phyloP scores from a whole-genome alignment of 2,329 filamentous ascomycete genomes.

The Pestalotiopsis sp. region DNA sequence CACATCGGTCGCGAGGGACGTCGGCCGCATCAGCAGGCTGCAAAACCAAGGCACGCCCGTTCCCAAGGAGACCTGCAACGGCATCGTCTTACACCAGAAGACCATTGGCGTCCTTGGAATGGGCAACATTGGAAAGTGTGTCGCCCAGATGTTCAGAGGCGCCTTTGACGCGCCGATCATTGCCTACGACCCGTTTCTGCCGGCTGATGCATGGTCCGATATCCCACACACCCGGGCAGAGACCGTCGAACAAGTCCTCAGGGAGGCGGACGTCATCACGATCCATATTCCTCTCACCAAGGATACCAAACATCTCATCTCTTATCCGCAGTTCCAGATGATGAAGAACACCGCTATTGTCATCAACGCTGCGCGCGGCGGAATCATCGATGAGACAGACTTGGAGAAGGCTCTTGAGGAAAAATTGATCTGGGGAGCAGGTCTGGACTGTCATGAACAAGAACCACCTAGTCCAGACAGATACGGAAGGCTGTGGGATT shows the following conservation, averaged over 20 bases:
- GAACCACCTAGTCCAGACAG: conserved; percentile 39
- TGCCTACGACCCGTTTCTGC: conserved; percentile 39
- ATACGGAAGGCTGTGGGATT: conserved; percentile 36
- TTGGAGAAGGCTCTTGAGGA: conserved; percentile 34
- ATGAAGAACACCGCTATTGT: conserved; percentile 43
- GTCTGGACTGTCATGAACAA: conserved; percentile 41
- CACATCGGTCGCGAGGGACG: conserved; percentile 19
- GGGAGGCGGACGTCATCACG: conserved; percentile 35
- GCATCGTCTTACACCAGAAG: conserved; percentile 27
- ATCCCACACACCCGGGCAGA: conserved; percentile 33
- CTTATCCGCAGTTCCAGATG: conserved; percentile 29
- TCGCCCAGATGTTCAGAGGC: conserved; percentile 39
- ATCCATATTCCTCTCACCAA: conserved; percentile 40
- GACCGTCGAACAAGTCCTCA: conserved; percentile 35
- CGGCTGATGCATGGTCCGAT: conserved; percentile 33
- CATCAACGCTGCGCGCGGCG: conserved; percentile 42
- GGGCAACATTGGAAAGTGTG: conserved; percentile 40
- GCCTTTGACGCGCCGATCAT: conserved; percentile 36
- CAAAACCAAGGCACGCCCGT: conserved; percentile 32
- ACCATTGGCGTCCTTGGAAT: conserved; percentile 41
- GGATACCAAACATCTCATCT: conserved; percentile 35
- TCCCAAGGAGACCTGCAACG: conserved; percentile 44
- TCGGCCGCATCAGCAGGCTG: conserved; percentile 32
- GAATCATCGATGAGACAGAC: conserved; percentile 41
- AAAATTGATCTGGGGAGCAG: conserved; percentile 40